phyloP scores from a whole-genome alignment of 331 rosid species.

The Quercus phellos region DNA sequence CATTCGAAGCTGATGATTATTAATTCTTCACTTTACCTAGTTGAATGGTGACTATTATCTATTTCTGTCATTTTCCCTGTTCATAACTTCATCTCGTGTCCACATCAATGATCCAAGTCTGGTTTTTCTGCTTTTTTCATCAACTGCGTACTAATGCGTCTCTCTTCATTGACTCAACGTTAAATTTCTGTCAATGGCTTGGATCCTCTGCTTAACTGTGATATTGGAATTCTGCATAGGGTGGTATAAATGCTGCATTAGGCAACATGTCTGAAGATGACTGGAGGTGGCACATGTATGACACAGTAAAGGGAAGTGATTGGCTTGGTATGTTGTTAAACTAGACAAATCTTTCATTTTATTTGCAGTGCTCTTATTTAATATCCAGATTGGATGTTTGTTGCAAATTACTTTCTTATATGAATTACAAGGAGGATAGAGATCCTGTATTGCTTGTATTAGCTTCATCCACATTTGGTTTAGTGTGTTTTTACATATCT shows the following conservation, averaged over 20 bases:
- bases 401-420: background rate
- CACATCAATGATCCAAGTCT: background rate
- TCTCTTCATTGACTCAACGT: background rate
- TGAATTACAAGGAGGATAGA: background rate
- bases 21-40: background rate
- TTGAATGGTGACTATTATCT: background rate
- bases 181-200: background rate
- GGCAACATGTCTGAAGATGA: conserved; percentile 98
- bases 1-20: background rate
- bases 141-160: background rate
- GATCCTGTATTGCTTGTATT: background rate
- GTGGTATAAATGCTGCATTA: conserved; percentile 97
- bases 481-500: background rate
- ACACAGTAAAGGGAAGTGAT: conserved; percentile 99
- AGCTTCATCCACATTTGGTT: background rate
- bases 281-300: conserved; percentile 99
- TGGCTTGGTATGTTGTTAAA: conserved; percentile 64
- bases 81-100: background rate
- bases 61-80: background rate
- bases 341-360: background rate
- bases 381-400: background rate
- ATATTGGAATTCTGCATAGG: conserved; percentile 41
- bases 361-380: background rate
- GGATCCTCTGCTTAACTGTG: conserved; percentile 5
- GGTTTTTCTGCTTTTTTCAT: background rate